These are phyloP conservation scores for Lipomyces sp. DNA, from an alignment of 805 yeast genomes.

Conservation along the genomic window DNA sequence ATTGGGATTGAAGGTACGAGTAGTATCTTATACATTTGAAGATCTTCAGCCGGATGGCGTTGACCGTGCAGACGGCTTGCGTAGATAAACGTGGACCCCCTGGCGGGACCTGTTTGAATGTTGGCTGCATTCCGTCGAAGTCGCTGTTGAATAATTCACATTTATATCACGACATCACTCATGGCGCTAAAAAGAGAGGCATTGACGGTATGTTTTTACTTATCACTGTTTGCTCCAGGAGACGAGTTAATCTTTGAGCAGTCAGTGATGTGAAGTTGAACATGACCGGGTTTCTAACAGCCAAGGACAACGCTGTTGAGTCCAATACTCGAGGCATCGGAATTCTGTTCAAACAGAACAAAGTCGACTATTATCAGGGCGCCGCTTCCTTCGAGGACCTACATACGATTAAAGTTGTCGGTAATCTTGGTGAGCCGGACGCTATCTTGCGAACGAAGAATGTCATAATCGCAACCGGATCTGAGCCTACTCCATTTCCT, in stretches of 20 bases:
- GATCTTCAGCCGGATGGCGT: no score
- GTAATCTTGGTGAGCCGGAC: conserved; percentile 79
- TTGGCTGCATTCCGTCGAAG: conserved; percentile 97
- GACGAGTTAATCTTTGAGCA: not conserved
- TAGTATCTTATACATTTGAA: not conserved
- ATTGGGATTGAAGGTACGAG: conserved; percentile 60
- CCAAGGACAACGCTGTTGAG: conserved; percentile 84
- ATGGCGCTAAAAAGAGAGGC: conserved; percentile 82
- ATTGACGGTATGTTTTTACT: conserved; percentile 54
- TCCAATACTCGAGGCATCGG: conserved; percentile 92
- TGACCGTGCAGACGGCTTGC: conserved; percentile 65
- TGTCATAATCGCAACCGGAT: conserved; percentile 94
- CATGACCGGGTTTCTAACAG: conserved; percentile 74
- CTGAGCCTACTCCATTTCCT: conserved; percentile 98
- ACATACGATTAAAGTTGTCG: conserved; percentile 69
- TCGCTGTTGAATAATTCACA: conserved; percentile 94
- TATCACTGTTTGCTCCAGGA: no score
- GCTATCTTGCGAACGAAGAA: conserved; percentile 72
- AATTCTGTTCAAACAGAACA: conserved; percentile 89
- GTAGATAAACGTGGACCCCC: conserved; percentile 90
- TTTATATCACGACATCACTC: conserved; percentile 79
- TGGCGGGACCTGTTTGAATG: conserved; percentile 98
- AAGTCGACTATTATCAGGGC: conserved; percentile 91
- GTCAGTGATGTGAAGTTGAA: conserved; percentile 64
- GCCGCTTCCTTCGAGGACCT: conserved; percentile 81